Base-by-base conservation (phyloP, 768 basidiomycete species). In the Boletus sp. region DNA sequence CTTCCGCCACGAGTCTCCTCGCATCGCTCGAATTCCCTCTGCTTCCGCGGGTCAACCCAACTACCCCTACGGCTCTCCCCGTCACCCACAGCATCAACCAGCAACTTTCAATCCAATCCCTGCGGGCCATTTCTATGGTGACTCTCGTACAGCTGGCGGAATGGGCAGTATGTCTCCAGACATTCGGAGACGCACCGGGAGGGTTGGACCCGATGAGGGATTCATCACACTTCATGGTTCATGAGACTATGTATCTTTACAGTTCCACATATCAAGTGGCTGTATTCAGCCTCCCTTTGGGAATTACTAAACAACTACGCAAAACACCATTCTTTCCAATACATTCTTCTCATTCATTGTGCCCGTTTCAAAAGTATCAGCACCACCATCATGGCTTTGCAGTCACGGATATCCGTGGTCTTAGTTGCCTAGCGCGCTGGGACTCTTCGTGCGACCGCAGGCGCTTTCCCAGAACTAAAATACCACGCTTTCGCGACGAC, bases 71-170 rank as follows among this genome's bases (percentile, higher is more conserved):
- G 61, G 50, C 7, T 69, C 71, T n/a, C 68, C 64, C 13, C 69
- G 67, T 42, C 73, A 72, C 47, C 67, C 62, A 19, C 66, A 70
- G 14, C 68, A 68, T 38, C 68, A 60, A 19, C 59, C 55, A 4
- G 49, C 55, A 15, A 32, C 64, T 37, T 74, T 74, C 57, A 63
- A 62, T 35, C 50, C 69, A 7, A 72, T 79, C 19, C 59, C 77
- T n/a, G 68, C 76, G 0, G 51, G 51, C 19, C 78, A 78, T 52
- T 79, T 79, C 57, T 79, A 78, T 53, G 73, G 64, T 6, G 62
- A 65, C 38, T 69, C 69, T 44, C 64, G 63, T 38, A 21, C 49
- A 15, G 60, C 63, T 7, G 73, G 64, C 15, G 72, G 68, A 23
- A 73, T 76, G 70, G 63, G 68, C 6, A 69, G 61, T 13, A 72